Evolutionary conservation across 192 early-diverging fungal species (phyloP).

Genomic region (Coemansia sp.): DNA sequence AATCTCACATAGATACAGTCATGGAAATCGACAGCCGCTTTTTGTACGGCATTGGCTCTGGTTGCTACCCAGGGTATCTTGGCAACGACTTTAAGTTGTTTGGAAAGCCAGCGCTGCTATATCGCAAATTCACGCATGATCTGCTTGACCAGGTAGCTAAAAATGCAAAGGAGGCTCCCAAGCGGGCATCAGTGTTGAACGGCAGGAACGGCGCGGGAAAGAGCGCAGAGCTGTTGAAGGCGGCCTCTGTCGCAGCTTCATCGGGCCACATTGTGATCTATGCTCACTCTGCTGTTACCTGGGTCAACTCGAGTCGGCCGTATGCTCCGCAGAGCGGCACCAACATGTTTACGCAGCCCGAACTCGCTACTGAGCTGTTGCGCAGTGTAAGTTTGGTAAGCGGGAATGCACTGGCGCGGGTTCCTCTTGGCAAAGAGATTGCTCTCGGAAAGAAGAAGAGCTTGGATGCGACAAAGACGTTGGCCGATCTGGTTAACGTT

Average conservation of each 20-base stretch:
- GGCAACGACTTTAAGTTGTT: slow-evolving; percentile 44
- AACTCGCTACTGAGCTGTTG: slow-evolving; percentile 27
- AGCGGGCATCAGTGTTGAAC: slow-evolving; percentile 29
- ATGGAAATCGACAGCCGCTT: slow-evolving; percentile 24
- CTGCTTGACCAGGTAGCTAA: slow-evolving; percentile 28
- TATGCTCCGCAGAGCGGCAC: slow-evolving; percentile 26
- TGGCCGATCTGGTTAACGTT: slow-evolving; percentile 31
- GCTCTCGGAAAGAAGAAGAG: slow-evolving; percentile 27
- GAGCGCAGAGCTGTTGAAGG: slow-evolving; percentile 48
- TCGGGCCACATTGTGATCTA: slow-evolving; percentile 38
- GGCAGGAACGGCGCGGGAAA: slow-evolving; percentile 41
- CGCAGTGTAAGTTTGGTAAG: slow-evolving; percentile 17
- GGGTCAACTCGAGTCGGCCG: slow-evolving; percentile 51
- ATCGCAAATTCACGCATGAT: slow-evolving; percentile 31
- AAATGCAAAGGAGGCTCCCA: slow-evolving; percentile 10
- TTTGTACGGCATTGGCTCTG: slow-evolving; percentile 29
- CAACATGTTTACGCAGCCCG: slow-evolving; percentile 35
- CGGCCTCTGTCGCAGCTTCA: slow-evolving; percentile 33
- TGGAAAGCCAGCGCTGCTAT: slow-evolving; percentile 40
- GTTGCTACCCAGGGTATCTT: slow-evolving; percentile 28
- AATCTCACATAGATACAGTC: slow-evolving; percentile 19
- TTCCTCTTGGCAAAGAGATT: slow-evolving; percentile 33
- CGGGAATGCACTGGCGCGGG: slow-evolving; percentile 23
- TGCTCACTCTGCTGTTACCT: slow-evolving; percentile 21
- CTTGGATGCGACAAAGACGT: slow-evolving; percentile 20